phyloP scores from a whole-genome alignment of 495 filamentous ascomycete genomes.

The Penicillium maclennaniae region DNA sequence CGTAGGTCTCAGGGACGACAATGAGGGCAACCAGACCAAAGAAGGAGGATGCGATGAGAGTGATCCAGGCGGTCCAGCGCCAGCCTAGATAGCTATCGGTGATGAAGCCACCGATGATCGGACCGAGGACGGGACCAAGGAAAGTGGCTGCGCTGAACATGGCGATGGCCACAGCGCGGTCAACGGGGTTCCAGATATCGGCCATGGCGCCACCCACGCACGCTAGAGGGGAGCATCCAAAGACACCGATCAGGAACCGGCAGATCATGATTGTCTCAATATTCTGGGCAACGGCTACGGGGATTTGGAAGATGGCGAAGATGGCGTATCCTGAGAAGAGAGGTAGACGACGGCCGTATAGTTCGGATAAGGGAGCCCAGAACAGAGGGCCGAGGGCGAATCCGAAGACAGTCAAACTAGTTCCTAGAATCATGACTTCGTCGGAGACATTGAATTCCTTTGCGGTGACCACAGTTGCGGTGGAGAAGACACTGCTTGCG shows the following conservation, averaged over 20 bases:
- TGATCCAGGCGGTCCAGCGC: constrained; percentile 65
- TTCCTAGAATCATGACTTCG: constrained; percentile 55
- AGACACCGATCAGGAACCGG: constrained; percentile 58
- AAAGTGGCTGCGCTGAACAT: constrained; percentile 54
- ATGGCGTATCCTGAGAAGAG: constrained; percentile 52
- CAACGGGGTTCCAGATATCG: constrained; percentile 59
- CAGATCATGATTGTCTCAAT: constrained; percentile 55
- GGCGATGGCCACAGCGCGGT: constrained; percentile 58
- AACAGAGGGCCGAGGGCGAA: constrained; percentile 51
- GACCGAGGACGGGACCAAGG: constrained; percentile 52
- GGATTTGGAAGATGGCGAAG: constrained; percentile 61
- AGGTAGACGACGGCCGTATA: constrained; percentile 54
- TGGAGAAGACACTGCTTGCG: constrained; percentile 55
- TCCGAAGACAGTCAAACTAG: constrained; percentile 54
- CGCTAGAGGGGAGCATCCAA: constrained; percentile 61
- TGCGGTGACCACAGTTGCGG: constrained; percentile 46
- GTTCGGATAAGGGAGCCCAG: constrained; percentile 56
- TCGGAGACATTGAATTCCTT: constrained; percentile 48
- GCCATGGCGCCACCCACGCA: constrained; percentile 57
- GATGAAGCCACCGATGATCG: constrained; percentile 52
- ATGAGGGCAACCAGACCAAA: constrained; percentile 49
- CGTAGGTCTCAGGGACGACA: constrained; percentile 59
- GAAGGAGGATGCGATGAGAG: constrained; percentile 50
- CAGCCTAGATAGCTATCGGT: constrained; percentile 53
- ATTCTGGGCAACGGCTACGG: constrained; percentile 58